Percentiles rank a stretch among this genome's conserved stretches.
These are phyloP conservation scores for Papilionanthe hybrid DNA, from an alignment of 116 monocot genomes.

Conservation along the genomic window DNA sequence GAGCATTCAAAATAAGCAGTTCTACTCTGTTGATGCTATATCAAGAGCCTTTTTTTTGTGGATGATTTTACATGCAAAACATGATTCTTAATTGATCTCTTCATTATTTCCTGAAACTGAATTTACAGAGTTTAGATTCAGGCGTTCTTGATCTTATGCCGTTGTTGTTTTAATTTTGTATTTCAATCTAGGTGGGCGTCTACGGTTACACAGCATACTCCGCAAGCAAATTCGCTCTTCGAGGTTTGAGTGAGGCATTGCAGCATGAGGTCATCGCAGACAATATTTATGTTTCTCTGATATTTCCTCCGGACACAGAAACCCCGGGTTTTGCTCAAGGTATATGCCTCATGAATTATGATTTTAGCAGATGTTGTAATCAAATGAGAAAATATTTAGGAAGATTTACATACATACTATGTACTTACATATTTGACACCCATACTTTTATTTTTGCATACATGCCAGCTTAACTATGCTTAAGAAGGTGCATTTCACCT, in stretches of 20 bases:
- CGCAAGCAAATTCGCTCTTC: constrained; percentile 48
- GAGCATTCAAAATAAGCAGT: neutral
- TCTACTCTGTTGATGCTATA: neutral
- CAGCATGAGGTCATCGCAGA: constrained; percentile 47
- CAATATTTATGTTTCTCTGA: constrained; percentile 35
- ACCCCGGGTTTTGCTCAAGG: constrained; percentile 45
- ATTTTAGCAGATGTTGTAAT: neutral
- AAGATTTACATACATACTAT: too few species aligned
- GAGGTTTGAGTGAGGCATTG: constrained; percentile 39
- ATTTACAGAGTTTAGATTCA: neutral
- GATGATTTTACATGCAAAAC: neutral
- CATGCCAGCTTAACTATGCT: too few species aligned
- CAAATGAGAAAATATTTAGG: neutral
- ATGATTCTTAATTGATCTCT: neutral
- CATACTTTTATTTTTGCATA: too few species aligned
- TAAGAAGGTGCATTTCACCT: too few species aligned
- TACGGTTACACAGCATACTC: constrained; percentile 50
- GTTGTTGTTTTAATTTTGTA: neutral
- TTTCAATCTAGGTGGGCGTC: constrained; percentile 25
- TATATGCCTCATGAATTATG: too few species aligned
- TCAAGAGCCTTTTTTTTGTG: neutral
- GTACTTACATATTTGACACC: too few species aligned
- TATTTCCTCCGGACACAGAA: constrained; percentile 46
- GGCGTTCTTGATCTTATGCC: neutral
- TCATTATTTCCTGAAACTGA: neutral